Base-by-base conservation (phyloP, 495 filamentous ascomycete species). In the Melanomma pulvis-pyrius region DNA sequence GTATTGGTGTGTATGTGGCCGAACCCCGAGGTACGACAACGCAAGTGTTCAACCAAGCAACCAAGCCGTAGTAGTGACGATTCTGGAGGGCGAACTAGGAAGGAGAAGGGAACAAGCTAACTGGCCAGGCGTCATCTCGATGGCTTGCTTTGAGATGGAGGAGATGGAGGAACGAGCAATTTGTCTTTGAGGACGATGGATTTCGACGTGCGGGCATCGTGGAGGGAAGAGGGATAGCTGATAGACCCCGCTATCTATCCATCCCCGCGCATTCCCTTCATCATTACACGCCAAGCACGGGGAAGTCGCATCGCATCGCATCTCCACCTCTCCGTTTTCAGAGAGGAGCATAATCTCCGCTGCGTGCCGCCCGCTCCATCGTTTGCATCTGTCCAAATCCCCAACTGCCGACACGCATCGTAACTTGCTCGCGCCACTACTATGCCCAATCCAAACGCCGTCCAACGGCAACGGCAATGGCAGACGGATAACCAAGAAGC, bases 321-420 rank as follows among this genome's bases (percentile, higher is more conserved):
- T 50, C 48, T 28, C 48, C 48, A 50, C 48, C 25, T 26, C 48
- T 5, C 8, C 9, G 12, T 17, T n/a, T n/a, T n/a, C n/a, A n/a
- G n/a, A n/a, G n/a, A 25, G 19, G 48, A 24, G 48, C 48, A 9
- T 50, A 24, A 48, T 50, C 48, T 25, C 48, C 48, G 48, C 39
- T n/a, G n/a, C n/a, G 34, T 17, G 34, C 8, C 17, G 34, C 8
- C 34, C 8, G 17, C 8, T 17, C 34, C 34, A 41, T 41, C 34
- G 34, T 8, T 17, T 8, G 8, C 34, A 17, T 17, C 34, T 8
- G 34, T 17, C 34, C 34, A 41, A 41, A 3, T 50, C n/a, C 30
- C 30, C 63, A 66, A 66, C 63, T 66, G 63, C 63, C 63, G 63
- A 66, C 48, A 22, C 63, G 28, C 55, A 66, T 59, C 55, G 48